Conservation (phyloP, 441 rosid species). For the Brassica balearica region DNA sequence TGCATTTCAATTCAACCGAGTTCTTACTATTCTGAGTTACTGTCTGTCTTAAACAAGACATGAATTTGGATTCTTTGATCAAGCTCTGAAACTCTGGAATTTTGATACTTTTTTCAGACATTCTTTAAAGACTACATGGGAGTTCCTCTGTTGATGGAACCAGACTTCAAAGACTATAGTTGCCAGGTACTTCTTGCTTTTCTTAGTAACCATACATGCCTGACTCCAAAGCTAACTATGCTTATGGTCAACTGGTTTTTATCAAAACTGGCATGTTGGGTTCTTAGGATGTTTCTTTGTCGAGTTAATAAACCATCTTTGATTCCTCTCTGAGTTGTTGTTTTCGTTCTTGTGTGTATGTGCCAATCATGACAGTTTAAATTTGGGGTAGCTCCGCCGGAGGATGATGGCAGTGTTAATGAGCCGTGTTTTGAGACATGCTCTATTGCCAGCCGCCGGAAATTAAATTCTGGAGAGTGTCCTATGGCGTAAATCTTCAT, state of each 20-base stretch:
- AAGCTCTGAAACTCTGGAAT: too few species aligned
- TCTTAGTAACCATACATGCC: neutral
- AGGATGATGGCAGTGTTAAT: conserved; percentile 58
- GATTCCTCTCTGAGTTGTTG: neutral
- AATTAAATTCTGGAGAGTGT: conserved; percentile 50
- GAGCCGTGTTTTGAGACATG: conserved; percentile 70
- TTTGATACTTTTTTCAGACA: conserved; percentile 45
- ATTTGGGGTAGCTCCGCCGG: conserved; percentile 78
- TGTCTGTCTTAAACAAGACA: neutral
- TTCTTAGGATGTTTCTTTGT: too few species aligned
- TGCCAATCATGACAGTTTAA: conserved; percentile 62
- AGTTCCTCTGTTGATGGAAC: conserved; percentile 83
- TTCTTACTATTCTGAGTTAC: neutral
- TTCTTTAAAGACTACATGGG: conserved; percentile 89
- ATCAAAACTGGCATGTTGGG: too few species aligned
- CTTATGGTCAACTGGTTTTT: neutral
- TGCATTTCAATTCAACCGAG: neutral
- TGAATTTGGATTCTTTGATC: neutral
- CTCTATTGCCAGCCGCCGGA: conserved; percentile 61
- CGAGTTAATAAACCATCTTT: neutral
- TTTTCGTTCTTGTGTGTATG: neutral
- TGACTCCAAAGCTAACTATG: neutral
- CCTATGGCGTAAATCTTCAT: conserved; percentile 57
- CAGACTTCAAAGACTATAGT: conserved; percentile 83
- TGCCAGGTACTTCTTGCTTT: conserved; percentile 64